Evolutionary conservation across 2,329 filamentous ascomycete genomes (phyloP), one percentile per base, ranked within the genome.

Genomic region (Ramichloridium luteum): DNA sequence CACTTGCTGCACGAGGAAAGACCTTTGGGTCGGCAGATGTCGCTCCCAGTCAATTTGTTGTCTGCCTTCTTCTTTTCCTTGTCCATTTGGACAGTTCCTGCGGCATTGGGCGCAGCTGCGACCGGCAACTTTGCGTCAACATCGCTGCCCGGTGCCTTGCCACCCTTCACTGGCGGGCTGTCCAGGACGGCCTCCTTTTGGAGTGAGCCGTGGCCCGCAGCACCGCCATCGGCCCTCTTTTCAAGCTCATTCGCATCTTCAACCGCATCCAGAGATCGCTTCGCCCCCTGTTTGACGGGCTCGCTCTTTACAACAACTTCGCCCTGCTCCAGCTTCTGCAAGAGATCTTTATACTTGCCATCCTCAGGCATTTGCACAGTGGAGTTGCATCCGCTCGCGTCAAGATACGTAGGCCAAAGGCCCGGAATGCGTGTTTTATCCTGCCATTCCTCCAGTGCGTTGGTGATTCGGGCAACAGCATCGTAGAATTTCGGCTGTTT

Each of bases 401-500:
- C 83, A 9, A 94, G 59, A 23, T 63, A 64, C 41, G 81, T 70
- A 0, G 86, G 84, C 63, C 88, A 93, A 47, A 93, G 70, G 2
- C 86, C 85, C 2, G 79, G 74, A 5, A 93, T 61, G 3, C 67
- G 65, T 1, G 80, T 86, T 4, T 64, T 55, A 45, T 75, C 71
- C 58, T 93, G 83, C 59, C 77, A 74, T 31, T 77, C 70, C 39
- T 85, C 72, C 15, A 94, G 67, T 5, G 77, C 77, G 50, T 93
- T 67, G 12, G 83, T 92, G 47, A 94, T 81, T 37, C 85, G 77
- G 29, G 83, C 81, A 38, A 93, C 68, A 11, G 84, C 85, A 58
- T 93, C 86, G 51, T 92, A 94, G 58, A 92, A 94, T 53, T 77
- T 85, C 44, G 77, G 59, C 37, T 88, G 66, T 35, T 74, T 73